Evolutionary conservation across 176 grass and related monocot genomes (phyloP), one percentile per base, ranked within the genome.

Genomic region (Oryza meyeriana): DNA sequence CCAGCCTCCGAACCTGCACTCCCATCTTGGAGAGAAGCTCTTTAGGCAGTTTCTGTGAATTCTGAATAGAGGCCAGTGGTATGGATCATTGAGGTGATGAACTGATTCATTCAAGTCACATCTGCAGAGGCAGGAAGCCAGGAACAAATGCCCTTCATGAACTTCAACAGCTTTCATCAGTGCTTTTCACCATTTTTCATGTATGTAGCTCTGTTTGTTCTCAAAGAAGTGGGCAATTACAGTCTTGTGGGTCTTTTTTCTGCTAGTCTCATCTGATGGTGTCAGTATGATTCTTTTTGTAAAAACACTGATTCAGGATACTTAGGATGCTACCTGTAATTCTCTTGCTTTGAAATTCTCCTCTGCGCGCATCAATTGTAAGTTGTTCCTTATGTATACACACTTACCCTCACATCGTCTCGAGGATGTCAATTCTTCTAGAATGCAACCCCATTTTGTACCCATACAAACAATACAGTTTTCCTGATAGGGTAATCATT

Each of bases 231-330:
- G 29, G 64, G 64, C 17, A 26, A 4, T 26, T 63, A n/a, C 29
- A 40, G 7, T 24, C 57, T 34, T 69, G 31, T 30, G 66, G 9
- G 2, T 30, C 17, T 39, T 24, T 59, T 29, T 44, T 79, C 38
- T 74, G 55, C 42, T 86, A 57, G 55, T 86, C 71, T 52, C 22
- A 14, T 87, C 48, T 20, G 31, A 71, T 66, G 17, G 4, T 76
- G 8, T 31, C 38, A 24, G 63, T 39, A 61, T 72, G 25, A 86
- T 85, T 87, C 50, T 87, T 85, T 89, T 61, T 80, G 38, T 89
- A 82, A 82, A 72, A 33, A 29, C 16, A 77, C 36, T 50, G 9
- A 8, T 72, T 34, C 58, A 72, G 52, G 83, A 82, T 69, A 47
- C 41, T 66, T 64, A 69, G 30, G 82, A 68, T 89, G 76, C 62